phyloP scores from a whole-genome alignment of 176 grass and related monocot genomes.

The Neostapfia colusana region DNA sequence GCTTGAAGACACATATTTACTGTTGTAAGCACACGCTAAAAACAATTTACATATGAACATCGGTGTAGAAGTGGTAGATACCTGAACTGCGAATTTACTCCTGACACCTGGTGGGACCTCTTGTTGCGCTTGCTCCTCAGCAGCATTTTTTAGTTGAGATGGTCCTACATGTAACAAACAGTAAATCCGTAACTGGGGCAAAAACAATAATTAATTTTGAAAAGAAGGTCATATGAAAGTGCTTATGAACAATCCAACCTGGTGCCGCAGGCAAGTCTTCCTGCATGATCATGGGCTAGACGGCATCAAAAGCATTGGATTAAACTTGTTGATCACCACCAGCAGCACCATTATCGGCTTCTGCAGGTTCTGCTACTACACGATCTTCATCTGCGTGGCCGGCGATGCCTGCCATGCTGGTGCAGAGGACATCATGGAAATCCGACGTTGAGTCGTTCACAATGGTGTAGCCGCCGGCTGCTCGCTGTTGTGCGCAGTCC shows the following conservation, averaged over 20 bases:
- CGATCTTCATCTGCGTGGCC: not conserved
- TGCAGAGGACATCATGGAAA: conserved; percentile 49
- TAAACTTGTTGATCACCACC: not conserved
- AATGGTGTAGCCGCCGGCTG: conserved; percentile 10
- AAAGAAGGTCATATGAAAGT: not conserved
- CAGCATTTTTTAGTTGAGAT: not conserved
- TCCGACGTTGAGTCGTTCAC: conserved; percentile 37
- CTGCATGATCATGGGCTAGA: not conserved
- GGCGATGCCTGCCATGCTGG: conserved; percentile 23
- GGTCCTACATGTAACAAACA: not conserved
- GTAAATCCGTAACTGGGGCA: not conserved
- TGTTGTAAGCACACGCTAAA: no score
- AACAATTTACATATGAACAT: no score
- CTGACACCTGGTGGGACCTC: not conserved
- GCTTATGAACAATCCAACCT: not conserved
- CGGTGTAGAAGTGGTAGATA: not conserved
- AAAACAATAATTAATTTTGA: no score
- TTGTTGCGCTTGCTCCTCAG: not conserved
- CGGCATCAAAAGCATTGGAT: not conserved
- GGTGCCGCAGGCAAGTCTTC: not conserved
- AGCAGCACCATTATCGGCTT: not conserved
- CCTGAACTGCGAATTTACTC: conserved; percentile 32
- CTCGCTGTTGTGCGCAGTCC: conserved; percentile 34
- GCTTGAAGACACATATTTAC: no score
- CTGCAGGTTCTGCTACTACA: not conserved